These are phyloP conservation scores for Diplocarpon rosae DNA, from an alignment of 2,329 filamentous ascomycete species.

Conservation along the genomic window DNA sequence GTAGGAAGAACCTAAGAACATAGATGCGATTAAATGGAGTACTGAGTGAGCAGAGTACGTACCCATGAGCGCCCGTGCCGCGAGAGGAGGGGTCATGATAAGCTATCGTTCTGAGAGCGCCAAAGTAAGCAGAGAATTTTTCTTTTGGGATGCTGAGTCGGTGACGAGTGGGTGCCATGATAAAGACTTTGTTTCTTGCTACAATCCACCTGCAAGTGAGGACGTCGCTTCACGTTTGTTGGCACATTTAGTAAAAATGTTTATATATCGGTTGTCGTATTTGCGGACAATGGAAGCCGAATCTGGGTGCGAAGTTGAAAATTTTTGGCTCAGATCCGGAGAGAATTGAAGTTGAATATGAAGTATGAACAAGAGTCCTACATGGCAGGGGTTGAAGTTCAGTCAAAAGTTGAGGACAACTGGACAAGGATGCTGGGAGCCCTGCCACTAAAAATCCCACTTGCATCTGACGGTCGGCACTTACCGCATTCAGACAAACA, in stretches of 20 bases:
- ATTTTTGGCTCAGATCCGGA: too few species aligned
- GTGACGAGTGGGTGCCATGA: conserved; percentile 27
- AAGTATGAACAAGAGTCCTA: too few species aligned
- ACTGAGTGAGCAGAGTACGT: conserved; percentile 23
- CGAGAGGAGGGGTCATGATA: conserved; percentile 53
- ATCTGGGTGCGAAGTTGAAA: too few species aligned
- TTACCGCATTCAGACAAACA: conserved; percentile 1
- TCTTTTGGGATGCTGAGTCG: conserved; percentile 56
- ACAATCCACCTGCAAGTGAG: background rate
- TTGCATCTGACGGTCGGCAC: background rate
- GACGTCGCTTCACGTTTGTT: background rate
- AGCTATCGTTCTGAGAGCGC: conserved; percentile 55
- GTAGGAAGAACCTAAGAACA: too few species aligned
- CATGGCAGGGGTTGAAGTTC: too few species aligned
- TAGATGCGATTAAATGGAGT: too few species aligned
- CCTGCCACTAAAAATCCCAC: background rate
- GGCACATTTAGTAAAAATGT: too few species aligned
- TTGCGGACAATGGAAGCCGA: too few species aligned
- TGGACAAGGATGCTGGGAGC: too few species aligned
- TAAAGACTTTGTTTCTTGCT: background rate
- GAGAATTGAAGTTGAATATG: too few species aligned
- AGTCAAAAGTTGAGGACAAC: too few species aligned
- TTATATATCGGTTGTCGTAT: too few species aligned
- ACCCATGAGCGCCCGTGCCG: conserved; percentile 46
- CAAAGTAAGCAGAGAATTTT: conserved; percentile 56